A percentile compares a stretch with the other conserved stretches of the same genome.
These are phyloP conservation scores for Albifimbria verrucaria DNA, from an alignment of 2,329 filamentous ascomycete species.

Conservation along the genomic window DNA sequence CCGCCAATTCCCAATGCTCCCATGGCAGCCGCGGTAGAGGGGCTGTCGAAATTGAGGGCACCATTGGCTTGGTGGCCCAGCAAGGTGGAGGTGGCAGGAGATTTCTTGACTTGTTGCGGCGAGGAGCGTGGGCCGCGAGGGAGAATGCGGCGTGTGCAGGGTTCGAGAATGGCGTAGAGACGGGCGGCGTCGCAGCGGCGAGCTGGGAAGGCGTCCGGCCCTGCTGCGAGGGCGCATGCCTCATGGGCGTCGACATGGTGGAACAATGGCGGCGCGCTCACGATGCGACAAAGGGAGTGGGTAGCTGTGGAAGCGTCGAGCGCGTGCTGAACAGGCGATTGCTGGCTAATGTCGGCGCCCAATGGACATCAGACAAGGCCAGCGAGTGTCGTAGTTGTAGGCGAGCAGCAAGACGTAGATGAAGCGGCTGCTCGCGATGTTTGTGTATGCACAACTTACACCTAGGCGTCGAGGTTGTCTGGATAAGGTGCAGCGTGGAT, in stretches of 20 bases:
- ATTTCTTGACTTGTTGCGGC: constrained; percentile 63
- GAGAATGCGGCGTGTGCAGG: constrained; percentile 57
- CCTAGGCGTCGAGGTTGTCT: too few species aligned
- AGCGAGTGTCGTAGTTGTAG: neutral
- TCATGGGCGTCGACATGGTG: constrained; percentile 48
- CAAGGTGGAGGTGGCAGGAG: constrained; percentile 52
- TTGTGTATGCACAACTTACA: too few species aligned
- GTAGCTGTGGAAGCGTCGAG: neutral
- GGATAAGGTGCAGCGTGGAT: too few species aligned
- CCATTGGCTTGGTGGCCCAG: constrained; percentile 42
- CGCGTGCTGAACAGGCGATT: neutral
- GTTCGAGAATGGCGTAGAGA: constrained; percentile 64
- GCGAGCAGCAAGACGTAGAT: too few species aligned
- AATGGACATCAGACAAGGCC: neutral
- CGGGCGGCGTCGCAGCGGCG: constrained; percentile 59
- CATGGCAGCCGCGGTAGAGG: constrained; percentile 60
- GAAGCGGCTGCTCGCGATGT: too few species aligned
- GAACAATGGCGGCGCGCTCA: too few species aligned
- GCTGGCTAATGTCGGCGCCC: neutral
- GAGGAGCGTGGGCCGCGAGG: constrained; percentile 57
- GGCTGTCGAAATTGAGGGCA: constrained; percentile 61
- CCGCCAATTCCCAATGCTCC: constrained; percentile 50
- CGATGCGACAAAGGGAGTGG: neutral
- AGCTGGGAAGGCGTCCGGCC: constrained; percentile 48
- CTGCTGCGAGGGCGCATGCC: constrained; percentile 40